Percentiles rank a stretch among this genome's conserved stretches.
Conservation (phyloP, 805 yeast species). For the Groenewaldozyma tartarivorans region DNA sequence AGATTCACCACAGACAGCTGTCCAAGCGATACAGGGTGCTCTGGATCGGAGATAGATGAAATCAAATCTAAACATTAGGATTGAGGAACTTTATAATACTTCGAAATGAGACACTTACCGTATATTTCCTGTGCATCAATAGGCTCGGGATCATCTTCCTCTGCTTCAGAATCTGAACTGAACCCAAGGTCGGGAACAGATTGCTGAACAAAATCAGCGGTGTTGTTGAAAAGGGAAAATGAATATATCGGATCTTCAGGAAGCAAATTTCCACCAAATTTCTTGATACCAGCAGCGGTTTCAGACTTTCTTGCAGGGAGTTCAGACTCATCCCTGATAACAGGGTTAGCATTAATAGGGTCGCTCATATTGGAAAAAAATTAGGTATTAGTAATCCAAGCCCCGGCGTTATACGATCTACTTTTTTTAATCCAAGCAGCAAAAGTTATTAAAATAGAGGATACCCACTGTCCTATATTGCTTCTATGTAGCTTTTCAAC, state of each 20-base stretch:
- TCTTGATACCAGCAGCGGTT: background rate
- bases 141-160: conserved; percentile 37
- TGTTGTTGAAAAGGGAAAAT: conserved; percentile 15
- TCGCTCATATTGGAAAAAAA: conserved; percentile 50
- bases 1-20: conserved; percentile 90
- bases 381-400: no score
- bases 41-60: conserved; percentile 88
- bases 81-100: background rate
- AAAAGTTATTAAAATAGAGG: no score
- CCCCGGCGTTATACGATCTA: no score
- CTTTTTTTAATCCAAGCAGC: no score
- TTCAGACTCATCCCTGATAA: conserved; percentile 61
- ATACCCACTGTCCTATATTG: no score
- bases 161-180: conserved; percentile 12
- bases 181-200: conserved; percentile 4
- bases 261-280: background rate
- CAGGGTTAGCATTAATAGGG: conserved; percentile 86
- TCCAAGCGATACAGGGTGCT: conserved; percentile 90
- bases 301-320: conserved; percentile 48
- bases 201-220: conserved; percentile 13
- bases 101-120: conserved; percentile 1
- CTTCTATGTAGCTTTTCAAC: no score
- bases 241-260: conserved; percentile 13
- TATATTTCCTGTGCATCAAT: conserved; percentile 86
- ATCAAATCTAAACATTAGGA: conserved; percentile 38